Conservation (phyloP, 352 stramenopile genomes). For the Globisporangium splendens region DNA sequence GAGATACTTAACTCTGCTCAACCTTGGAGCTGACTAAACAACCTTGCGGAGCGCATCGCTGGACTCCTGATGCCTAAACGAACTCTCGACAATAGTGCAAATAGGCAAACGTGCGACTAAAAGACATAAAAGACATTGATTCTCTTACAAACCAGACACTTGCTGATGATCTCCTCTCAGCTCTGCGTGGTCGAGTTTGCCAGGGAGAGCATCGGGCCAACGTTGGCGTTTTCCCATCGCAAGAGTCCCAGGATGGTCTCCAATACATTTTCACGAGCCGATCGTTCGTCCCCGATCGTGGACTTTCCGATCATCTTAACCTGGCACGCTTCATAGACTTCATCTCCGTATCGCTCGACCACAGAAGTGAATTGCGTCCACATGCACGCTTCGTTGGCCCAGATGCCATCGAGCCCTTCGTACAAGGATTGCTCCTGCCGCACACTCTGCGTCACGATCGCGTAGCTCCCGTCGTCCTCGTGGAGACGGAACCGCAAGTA, state of each 20-base stretch:
- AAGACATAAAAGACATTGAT: too few species aligned
- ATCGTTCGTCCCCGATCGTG: constrained; percentile 23
- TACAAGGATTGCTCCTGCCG: constrained; percentile 10
- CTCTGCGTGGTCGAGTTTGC: constrained; percentile 2
- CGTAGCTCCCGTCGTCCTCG: constrained; percentile 36
- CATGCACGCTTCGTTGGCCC: constrained; percentile 36
- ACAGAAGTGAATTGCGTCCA: constrained; percentile 36
- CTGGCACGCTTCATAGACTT: constrained; percentile 29
- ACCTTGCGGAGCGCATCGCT: too few species aligned
- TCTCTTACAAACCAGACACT: not conserved
- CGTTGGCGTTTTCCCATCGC: constrained; percentile 52
- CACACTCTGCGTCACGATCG: constrained; percentile 41
- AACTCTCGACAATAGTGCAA: too few species aligned
- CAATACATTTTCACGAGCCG: constrained; percentile 32
- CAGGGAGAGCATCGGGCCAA: constrained; percentile 29
- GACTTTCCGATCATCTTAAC: constrained; percentile 36
- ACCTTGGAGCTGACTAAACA: too few species aligned
- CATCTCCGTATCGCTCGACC: constrained; percentile 9
- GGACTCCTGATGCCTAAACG: too few species aligned
- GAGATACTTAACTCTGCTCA: too few species aligned
- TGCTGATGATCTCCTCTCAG: not conserved
- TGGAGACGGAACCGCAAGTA: constrained; percentile 41
- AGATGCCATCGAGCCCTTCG: constrained; percentile 22
- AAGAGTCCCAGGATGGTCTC: constrained; percentile 47
- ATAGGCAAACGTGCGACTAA: too few species aligned